Base-by-base conservation (phyloP, 2,329 filamentous ascomycete genomes). In the Acrocalymma vagum region DNA sequence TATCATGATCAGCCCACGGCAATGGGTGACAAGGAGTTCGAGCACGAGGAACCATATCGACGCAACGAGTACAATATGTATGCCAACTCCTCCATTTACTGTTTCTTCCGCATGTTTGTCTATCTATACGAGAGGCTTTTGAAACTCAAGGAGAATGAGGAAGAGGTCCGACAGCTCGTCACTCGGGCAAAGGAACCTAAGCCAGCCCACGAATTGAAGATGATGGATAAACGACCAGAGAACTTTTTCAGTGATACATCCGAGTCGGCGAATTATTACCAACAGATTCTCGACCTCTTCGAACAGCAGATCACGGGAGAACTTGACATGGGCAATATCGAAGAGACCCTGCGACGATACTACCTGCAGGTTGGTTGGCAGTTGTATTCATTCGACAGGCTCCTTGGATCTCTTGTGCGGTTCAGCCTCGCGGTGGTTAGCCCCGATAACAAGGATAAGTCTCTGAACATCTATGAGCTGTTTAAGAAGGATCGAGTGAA, bases 91-190 rank as follows among this genome's bases (percentile, higher is more conserved):
- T 90, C 87, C 3, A 86, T 99, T 45, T 96, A 91, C 65, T 92
- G 94, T 71, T 97, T 99, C 78, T 88, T 99, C 75, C 89, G 87
- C 55, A 86, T 96, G 47, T 94, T 99, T 67, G 85, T 96, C 63
- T 88, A 87, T n/a, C 77, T 99, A 5, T 97, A 96, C 72, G 83
- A 85, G 60, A 85, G 94, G 26, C 79, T 99, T 10, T 78, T 87
- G 49, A 87, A 88, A 46, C 84, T 97, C 69, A 97, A 97, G 74
- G 79, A 86, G 43, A 86, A 86, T 62, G 87, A 88, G 58, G 78
- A 81, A 3, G 82, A 85, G 29, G 92, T 95, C 8, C 78, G 82
- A 31, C 81, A 85, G 55, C 86, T 90, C 58, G 86, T 96, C 25
- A 76, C 80, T 17, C 86, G 90, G 14, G 84, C 90, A 29, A 86